Conservation (phyloP, 305 asterid genomes). For the Rubia tinctorum region DNA sequence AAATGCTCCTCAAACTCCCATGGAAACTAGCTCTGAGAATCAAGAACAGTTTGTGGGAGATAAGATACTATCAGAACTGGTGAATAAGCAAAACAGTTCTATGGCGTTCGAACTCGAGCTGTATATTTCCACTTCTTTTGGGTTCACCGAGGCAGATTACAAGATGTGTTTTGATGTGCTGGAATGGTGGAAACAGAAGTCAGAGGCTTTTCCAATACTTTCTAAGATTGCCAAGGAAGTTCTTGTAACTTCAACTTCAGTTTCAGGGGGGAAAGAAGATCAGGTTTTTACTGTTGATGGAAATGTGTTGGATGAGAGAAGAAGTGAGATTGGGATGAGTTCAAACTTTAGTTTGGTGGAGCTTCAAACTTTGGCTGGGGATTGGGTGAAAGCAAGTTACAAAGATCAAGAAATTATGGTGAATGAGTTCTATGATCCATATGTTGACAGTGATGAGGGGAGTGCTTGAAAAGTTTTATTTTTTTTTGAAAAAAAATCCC, state of each 20-base stretch:
- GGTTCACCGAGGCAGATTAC: neutral
- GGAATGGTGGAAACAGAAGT: neutral
- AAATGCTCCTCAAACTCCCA: neutral
- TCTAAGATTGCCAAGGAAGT: neutral
- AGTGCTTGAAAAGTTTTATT: neutral
- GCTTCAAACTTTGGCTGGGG: neutral
- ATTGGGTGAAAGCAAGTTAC: conserved; percentile 5
- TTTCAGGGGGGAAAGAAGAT: neutral
- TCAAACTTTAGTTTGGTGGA: neutral
- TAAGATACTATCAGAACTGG: neutral
- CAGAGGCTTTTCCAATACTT: neutral
- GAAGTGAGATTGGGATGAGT: neutral
- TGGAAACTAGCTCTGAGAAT: neutral
- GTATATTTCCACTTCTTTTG: neutral
- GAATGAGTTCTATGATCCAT: neutral
- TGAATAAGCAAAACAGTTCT: no score
- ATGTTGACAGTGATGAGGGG: neutral
- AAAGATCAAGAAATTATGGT: neutral
- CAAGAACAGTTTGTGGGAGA: neutral
- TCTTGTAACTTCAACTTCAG: neutral
- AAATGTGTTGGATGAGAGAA: neutral
- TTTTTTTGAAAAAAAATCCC: neutral
- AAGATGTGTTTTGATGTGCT: neutral
- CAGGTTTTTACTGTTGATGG: neutral
- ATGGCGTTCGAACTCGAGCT: neutral